Conservation (phyloP, 805 yeast species). For the Metschnikowia orientalis region DNA sequence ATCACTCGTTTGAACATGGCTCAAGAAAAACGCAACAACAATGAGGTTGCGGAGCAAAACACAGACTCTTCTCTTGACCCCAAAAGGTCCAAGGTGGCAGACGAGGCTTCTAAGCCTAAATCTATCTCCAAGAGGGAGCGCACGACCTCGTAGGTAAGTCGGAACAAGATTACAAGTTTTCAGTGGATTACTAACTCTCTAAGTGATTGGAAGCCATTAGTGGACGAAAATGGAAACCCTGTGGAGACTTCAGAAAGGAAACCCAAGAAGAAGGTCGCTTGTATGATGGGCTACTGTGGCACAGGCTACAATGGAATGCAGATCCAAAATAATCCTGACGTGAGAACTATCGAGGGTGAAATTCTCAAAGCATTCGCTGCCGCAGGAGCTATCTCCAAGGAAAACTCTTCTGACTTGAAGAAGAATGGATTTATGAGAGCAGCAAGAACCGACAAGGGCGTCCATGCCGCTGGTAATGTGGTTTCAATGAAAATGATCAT, state of each 20-base stretch:
- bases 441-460: slow-evolving; percentile 92
- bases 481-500: slow-evolving; percentile 78
- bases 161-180: slow-evolving; percentile 10
- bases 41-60: slow-evolving; percentile 14
- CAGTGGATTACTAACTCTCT: slow-evolving; percentile 6
- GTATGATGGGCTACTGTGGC: slow-evolving; percentile 91
- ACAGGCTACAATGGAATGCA: slow-evolving; percentile 98
- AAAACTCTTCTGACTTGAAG: slow-evolving; percentile 82
- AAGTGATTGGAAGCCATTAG: slow-evolving; percentile 38
- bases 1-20: slow-evolving; percentile 13
- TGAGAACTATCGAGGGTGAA: slow-evolving; percentile 86
- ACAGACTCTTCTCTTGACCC: slow-evolving; percentile 5
- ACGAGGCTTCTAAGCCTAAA: slow-evolving; percentile 6
- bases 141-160: slow-evolving; percentile 58
- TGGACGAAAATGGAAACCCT: slow-evolving; percentile 64
- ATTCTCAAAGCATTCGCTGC: slow-evolving; percentile 74
- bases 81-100: slow-evolving; percentile 10
- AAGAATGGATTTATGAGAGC: slow-evolving; percentile 85
- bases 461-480: slow-evolving; percentile 95
- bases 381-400: slow-evolving; percentile 85
- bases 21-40: slow-evolving; percentile 12
- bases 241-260: slow-evolving; percentile 54
- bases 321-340: slow-evolving; percentile 69
- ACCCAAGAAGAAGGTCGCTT: slow-evolving; percentile 88
- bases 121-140: slow-evolving; percentile 23